Base-by-base conservation (phyloP, 176 grass and related monocot genomes). In the Eremochloa ophiuroides region DNA sequence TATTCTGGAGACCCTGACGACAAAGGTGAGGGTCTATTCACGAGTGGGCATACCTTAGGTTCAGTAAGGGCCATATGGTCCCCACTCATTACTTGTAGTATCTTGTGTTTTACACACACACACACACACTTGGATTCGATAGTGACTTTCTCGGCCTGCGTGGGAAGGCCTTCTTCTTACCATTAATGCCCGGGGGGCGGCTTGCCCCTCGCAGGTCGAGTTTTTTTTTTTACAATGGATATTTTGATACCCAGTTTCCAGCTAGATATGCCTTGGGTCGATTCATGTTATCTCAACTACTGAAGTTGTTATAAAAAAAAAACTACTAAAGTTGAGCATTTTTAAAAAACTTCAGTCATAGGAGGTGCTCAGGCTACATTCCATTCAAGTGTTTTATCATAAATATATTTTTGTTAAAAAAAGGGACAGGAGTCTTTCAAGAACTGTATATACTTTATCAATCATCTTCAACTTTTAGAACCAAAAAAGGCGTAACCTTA, bases 1-100 rank as follows among this genome's bases (percentile, higher is more conserved):
- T 97, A 87, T 85, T 63, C 91, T 7, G 94, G 84, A 64, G 94
- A 97, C 56, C 86, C 94, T 25, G 94, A 97, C 25, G 91, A 97
- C 58, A 93, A 86, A 97, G 94, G 91, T 88, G 44, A 56, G 42
- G 31, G 25, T 43, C 12, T 80, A 28, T 5, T 46, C 42, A 72
- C 6, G 26, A 16, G 8, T 47, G 7, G 25, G 46, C 23, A 13
- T 46, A 46, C 40, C 4, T 25, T 71, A 71, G 4, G 5, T 46
- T 14, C 67, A 70, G 12, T 70, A 28, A 44, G 68, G 40, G 23
- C 13, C 68, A 44, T 71, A 25, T 70, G 39, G 8, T n/a, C 8
- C 69, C 41, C 25, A 29, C 40, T 20, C 14, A 29, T 29, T 8
- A 70, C 14, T 43, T 69, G 7, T 27, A 28, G 23, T 42, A 29